These are phyloP conservation scores for Chlamydomonas eustigma DNA, from an alignment of 139 green algal genomes.

Conservation along the genomic window DNA sequence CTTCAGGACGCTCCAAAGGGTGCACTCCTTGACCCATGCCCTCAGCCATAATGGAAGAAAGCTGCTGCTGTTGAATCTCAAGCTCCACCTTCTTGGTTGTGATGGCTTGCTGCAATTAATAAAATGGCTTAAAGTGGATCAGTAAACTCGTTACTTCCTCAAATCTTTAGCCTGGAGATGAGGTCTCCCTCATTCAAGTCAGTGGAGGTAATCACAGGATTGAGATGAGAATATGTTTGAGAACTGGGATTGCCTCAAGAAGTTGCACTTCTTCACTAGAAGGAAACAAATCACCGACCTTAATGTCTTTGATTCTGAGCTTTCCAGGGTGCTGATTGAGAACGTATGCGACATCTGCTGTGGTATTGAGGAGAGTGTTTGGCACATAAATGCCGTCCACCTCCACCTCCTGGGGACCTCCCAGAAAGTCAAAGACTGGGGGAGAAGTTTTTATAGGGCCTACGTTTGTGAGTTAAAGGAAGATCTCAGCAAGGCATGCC, in stretches of 20 bases:
- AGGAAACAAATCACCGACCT: too few relatives aligned
- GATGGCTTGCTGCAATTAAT: conserved; percentile 30
- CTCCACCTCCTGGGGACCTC: not conserved
- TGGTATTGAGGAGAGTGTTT: not conserved
- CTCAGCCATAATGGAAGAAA: conserved; percentile 17
- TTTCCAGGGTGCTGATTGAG: conserved; percentile 47
- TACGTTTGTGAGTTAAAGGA: too few relatives aligned
- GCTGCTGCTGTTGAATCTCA: conserved; percentile 22
- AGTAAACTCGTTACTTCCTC: too few relatives aligned
- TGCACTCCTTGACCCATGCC: conserved; percentile 26
- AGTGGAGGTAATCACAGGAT: too few relatives aligned
- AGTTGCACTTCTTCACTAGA: too few relatives aligned
- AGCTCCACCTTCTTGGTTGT: conserved; percentile 24
- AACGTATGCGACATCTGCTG: conserved; percentile 51
- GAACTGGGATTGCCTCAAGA: too few relatives aligned
- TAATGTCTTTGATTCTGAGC: conserved; percentile 54
- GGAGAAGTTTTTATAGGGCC: not conserved
- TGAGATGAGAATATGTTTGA: too few relatives aligned
- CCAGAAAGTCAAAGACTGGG: not conserved
- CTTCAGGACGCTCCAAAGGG: conserved; percentile 45
- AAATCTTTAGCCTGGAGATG: too few relatives aligned
- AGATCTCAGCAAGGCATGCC: too few relatives aligned
- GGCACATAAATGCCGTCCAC: conserved; percentile 22
- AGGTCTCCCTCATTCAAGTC: not conserved
- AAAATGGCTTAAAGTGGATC: too few relatives aligned